These are phyloP conservation scores for Pelargonium citronellum DNA, from an alignment of 441 rosid genomes.

Conservation along the genomic window DNA sequence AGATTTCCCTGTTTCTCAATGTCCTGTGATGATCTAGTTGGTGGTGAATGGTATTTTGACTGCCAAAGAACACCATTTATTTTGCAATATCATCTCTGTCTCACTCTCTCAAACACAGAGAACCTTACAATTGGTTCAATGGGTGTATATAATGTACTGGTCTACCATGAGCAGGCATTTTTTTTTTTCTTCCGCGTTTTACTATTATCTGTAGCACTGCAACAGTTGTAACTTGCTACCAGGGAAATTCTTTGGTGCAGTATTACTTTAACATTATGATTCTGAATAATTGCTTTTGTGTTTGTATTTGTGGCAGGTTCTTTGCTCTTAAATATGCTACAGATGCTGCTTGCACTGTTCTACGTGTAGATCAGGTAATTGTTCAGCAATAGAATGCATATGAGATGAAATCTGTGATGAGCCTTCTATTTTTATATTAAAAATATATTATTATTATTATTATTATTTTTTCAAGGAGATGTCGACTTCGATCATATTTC, in stretches of 20 bases:
- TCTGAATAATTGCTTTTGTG: not conserved
- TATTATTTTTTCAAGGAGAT: not conserved
- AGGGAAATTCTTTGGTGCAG: not conserved
- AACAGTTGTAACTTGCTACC: not conserved
- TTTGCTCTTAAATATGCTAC: constrained; percentile 93
- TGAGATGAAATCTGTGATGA: no score
- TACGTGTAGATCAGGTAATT: constrained; percentile 93
- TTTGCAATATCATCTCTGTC: not conserved
- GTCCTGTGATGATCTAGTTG: not conserved
- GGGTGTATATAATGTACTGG: not conserved
- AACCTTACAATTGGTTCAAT: not conserved
- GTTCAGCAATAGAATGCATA: not conserved
- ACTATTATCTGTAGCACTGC: not conserved
- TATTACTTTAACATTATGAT: not conserved
- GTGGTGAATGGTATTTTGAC: not conserved
- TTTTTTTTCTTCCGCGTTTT: not conserved
- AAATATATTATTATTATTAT: no score
- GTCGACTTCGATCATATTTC: not conserved
- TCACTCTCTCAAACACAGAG: not conserved
- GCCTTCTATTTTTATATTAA: no score
- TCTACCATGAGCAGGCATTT: not conserved
- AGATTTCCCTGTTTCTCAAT: not conserved
- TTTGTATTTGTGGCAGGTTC: constrained; percentile 40
- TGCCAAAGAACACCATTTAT: not conserved
- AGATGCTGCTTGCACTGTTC: constrained; percentile 95